Conservation (phyloP, 2,329 filamentous ascomycete genomes). For the Mycogone perniciosa region DNA sequence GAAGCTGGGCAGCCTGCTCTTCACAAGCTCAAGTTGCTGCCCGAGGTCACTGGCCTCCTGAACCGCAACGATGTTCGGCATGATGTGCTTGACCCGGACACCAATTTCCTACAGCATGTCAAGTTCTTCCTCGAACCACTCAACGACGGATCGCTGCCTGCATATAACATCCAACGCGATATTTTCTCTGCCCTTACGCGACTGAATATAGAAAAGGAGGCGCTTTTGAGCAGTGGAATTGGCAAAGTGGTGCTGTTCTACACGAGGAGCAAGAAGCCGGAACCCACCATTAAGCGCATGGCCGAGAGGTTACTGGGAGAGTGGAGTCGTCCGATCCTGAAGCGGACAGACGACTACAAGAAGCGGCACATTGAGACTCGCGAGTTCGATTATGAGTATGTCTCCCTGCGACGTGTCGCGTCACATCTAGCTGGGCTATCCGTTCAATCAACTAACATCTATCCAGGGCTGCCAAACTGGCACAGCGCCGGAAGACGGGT, state of each 20-base stretch:
- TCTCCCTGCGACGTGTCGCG: conserved; percentile 13
- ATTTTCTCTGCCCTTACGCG: conserved; percentile 74
- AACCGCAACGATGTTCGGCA: conserved; percentile 84
- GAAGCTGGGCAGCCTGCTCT: conserved; percentile 73
- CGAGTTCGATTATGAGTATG: conserved; percentile 58
- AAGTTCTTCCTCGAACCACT: conserved; percentile 96
- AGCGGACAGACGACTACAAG: conserved; percentile 90
- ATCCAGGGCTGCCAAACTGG: conserved; percentile 46
- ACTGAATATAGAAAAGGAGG: conserved; percentile 86
- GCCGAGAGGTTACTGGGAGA: conserved; percentile 89
- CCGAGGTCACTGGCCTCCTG: conserved; percentile 79
- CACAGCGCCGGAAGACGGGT: conserved; percentile 42
- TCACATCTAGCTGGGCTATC: neutral
- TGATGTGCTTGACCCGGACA: conserved; percentile 86
- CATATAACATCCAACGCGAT: conserved; percentile 96
- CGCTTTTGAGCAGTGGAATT: conserved; percentile 82
- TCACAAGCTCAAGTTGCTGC: conserved; percentile 89
- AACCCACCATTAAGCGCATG: conserved; percentile 84
- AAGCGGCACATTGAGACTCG: conserved; percentile 64
- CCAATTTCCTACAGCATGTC: conserved; percentile 88
- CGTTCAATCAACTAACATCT: conserved; percentile 8
- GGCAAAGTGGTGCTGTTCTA: conserved; percentile 97
- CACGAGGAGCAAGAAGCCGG: conserved; percentile 86
- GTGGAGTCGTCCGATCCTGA: conserved; percentile 91
- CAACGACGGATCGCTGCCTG: conserved; percentile 86